phyloP scores from a whole-genome alignment of 331 rosid genomes.

The Prunus yedoensis region DNA sequence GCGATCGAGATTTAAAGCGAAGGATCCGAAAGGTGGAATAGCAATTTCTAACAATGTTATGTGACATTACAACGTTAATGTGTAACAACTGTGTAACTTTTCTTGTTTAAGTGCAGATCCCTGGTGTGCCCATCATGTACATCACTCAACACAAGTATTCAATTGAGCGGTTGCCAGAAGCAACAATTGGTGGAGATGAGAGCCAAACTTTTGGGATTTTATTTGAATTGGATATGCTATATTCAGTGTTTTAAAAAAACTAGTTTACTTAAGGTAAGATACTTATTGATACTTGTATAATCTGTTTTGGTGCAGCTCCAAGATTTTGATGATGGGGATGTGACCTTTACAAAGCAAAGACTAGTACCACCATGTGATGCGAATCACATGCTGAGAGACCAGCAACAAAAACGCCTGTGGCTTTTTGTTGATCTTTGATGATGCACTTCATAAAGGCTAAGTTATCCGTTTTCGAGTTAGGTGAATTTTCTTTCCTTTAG shows the following conservation, averaged over 20 bases:
- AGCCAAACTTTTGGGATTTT: too few species aligned
- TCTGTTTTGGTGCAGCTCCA: conserved; percentile 44
- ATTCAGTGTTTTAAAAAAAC: not conserved
- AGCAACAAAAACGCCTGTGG: not conserved
- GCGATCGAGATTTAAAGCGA: conserved; percentile 91
- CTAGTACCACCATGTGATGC: not conserved
- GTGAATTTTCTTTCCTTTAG: not conserved
- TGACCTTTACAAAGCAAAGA: not conserved
- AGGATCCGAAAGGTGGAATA: conserved; percentile 78
- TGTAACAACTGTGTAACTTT: not conserved
- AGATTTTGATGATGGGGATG: conserved; percentile 34
- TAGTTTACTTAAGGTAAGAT: not conserved
- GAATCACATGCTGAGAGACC: not conserved
- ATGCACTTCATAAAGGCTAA: not conserved
- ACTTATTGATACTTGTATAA: not conserved
- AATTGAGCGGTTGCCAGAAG: conserved; percentile 90
- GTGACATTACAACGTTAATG: not conserved
- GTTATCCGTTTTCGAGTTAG: not conserved
- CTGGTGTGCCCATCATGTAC: conserved; percentile 96
- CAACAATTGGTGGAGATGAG: conserved; percentile 74
- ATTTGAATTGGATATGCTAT: not conserved
- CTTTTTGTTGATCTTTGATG: not conserved
- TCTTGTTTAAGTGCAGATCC: conserved; percentile 46
- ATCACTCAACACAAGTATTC: conserved; percentile 81
- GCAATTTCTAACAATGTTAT: not conserved